Evolutionary conservation across 2,329 filamentous ascomycete genomes (phyloP).

Genomic region (Aureobasidium sp.): DNA sequence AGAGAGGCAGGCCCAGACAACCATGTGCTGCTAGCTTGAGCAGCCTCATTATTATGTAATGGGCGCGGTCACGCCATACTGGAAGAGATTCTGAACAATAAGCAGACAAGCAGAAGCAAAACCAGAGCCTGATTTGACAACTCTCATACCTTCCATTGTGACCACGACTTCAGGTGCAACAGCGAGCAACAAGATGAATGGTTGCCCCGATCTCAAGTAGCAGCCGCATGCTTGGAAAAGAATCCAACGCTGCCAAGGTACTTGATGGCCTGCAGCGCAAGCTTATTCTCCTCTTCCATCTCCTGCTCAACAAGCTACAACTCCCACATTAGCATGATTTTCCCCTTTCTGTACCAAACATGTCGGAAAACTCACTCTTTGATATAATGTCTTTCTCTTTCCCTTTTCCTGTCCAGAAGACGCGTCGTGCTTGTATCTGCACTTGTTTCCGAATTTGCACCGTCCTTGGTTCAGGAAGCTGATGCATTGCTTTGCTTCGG

Average conservation of each 20-base stretch:
- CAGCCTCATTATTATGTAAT: too few species aligned
- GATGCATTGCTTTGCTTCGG: constrained; percentile 19
- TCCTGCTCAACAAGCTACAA: constrained; percentile 35
- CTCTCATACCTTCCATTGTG: too few species aligned
- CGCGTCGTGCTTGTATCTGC: constrained; percentile 25
- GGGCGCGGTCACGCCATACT: too few species aligned
- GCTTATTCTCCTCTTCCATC: constrained; percentile 31
- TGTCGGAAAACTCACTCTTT: constrained; percentile 10
- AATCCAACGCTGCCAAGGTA: constrained; percentile 36
- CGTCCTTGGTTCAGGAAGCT: constrained; percentile 25
- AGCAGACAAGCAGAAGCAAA: too few species aligned
- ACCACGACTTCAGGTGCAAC: too few species aligned
- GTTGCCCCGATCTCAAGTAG: too few species aligned
- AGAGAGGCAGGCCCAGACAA: too few species aligned
- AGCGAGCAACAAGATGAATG: too few species aligned
- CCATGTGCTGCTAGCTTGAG: too few species aligned
- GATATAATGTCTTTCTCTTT: constrained; percentile 15
- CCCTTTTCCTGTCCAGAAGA: constrained; percentile 1
- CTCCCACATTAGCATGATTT: background rate
- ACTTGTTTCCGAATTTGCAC: constrained; percentile 26
- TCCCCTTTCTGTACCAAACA: background rate
- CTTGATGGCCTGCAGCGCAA: constrained; percentile 39
- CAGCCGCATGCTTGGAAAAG: constrained; percentile 24
- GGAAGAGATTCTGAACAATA: too few species aligned
- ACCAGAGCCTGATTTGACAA: too few species aligned